Conservation (phyloP, 257 asterid genomes). For the Solanum verrucosum region DNA sequence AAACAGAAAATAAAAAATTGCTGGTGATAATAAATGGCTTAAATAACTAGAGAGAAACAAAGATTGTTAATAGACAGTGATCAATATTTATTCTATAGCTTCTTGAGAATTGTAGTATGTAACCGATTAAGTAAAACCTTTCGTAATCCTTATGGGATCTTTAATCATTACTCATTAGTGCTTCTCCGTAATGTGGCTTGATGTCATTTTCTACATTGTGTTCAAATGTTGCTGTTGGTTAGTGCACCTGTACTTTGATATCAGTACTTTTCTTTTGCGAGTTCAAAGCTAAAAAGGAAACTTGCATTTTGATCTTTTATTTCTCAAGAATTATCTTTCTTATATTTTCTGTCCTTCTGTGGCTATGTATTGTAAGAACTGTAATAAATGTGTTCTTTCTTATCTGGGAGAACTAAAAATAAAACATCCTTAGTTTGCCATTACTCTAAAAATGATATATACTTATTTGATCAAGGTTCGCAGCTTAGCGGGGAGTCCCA, state of each 20-base stretch:
- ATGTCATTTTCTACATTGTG: neutral
- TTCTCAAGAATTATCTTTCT: neutral
- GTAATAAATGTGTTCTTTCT: neutral
- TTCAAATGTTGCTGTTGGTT: neutral
- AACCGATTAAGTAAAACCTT: neutral
- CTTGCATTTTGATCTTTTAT: neutral
- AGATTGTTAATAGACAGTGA: neutral
- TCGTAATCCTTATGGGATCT: neutral
- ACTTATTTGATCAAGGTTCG: constrained; percentile 22
- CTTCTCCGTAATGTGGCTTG: neutral
- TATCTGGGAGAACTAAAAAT: neutral
- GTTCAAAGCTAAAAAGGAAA: neutral
- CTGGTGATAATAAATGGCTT: neutral
- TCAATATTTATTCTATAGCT: neutral
- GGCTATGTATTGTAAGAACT: neutral
- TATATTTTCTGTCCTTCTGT: neutral
- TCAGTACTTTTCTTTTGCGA: neutral
- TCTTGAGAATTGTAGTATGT: neutral
- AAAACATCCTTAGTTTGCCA: neutral
- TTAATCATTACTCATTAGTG: neutral
- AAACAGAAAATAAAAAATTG: neutral
- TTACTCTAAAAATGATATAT: neutral
- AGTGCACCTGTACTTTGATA: neutral
- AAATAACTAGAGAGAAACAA: neutral
- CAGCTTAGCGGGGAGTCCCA: constrained; percentile 31